Percentiles rank a stretch among this genome's conserved stretches.
Conservation (phyloP, 805 yeast species). For the Hanseniaspora hatyaiensis region DNA sequence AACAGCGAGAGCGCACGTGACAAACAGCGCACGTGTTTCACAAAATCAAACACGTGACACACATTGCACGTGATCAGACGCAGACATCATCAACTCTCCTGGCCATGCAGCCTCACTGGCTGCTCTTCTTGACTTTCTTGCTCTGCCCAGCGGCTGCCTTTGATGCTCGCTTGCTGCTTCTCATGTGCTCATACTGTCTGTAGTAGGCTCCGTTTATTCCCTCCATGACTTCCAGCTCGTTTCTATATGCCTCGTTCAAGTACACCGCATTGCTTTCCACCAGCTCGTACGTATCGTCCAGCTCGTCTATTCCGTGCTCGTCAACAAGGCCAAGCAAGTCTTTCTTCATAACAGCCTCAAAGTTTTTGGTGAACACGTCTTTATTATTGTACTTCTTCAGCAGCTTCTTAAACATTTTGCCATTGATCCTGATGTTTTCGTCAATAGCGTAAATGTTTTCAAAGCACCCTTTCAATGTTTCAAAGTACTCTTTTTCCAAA, state of each 20-base stretch:
- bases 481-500: conserved; percentile 1
- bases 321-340: background rate
- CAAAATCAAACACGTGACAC: too few species aligned
- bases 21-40: too few species aligned
- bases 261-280: background rate
- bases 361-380: conserved; percentile 4
- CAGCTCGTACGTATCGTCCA: background rate
- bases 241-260: background rate
- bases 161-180: background rate
- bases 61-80: too few species aligned
- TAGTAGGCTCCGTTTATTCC: background rate
- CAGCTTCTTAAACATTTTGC: background rate
- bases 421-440: background rate
- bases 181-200: background rate
- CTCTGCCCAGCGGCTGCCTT: too few species aligned
- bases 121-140: background rate
- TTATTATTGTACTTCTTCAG: background rate
- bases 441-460: background rate
- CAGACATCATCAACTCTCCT: too few species aligned
- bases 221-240: background rate
- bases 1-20: too few species aligned
- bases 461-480: background rate
- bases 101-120: too few species aligned
- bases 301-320: background rate
- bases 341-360: background rate